Evolutionary conservation across 176 grass and related monocot species (phyloP).

Genomic region (Hordeum marinum): DNA sequence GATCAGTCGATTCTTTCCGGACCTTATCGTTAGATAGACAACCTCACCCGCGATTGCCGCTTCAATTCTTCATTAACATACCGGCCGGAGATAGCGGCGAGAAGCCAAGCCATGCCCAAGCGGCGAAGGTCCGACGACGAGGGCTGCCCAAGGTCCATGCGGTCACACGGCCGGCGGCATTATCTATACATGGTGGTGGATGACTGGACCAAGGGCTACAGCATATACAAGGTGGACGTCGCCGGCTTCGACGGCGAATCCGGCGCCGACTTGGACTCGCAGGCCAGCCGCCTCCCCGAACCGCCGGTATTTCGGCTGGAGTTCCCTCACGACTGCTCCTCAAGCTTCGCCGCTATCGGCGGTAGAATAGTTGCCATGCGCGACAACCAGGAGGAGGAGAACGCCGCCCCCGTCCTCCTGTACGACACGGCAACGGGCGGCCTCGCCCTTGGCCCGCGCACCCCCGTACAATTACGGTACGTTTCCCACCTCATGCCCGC

Average conservation of each 20-base stretch:
- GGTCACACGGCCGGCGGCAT: background rate
- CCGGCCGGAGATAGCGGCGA: background rate
- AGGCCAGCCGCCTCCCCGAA: background rate
- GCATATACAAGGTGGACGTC: constrained; percentile 6
- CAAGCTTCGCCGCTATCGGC: background rate
- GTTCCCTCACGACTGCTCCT: background rate
- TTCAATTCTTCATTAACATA: background rate
- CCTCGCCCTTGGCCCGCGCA: background rate
- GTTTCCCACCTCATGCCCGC: background rate
- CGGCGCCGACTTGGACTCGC: background rate
- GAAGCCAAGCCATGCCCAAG: background rate
- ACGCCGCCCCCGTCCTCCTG: background rate
- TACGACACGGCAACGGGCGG: background rate
- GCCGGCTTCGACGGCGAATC: background rate
- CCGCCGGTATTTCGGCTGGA: background rate
- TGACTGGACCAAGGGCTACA: constrained; percentile 16
- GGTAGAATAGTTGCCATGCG: background rate
- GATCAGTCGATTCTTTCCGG: too few relatives aligned
- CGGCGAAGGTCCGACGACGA: background rate
- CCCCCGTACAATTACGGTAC: background rate
- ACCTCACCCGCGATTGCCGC: background rate
- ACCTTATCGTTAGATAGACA: background rate
- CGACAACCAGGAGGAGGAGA: background rate
- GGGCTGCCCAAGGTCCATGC: background rate
- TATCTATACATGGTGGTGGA: background rate